Evolutionary conservation across 2,329 filamentous ascomycete species (phyloP).

Genomic region (Madurella fahalii): DNA sequence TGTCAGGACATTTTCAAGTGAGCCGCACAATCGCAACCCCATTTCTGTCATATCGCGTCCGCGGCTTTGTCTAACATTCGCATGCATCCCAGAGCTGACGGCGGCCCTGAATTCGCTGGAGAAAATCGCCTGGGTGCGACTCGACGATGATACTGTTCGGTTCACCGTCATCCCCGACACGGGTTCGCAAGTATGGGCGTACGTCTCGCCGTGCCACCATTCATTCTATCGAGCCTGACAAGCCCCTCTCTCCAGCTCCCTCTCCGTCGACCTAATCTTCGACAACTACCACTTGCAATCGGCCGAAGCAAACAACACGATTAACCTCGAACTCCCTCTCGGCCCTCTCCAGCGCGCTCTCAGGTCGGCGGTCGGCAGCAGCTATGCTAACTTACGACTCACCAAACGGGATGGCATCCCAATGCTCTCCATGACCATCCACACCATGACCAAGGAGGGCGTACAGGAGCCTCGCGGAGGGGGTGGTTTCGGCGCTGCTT

Average conservation of each 20-base stretch:
- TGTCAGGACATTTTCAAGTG: constrained; percentile 63
- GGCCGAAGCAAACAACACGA: constrained; percentile 75
- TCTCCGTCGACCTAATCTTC: constrained; percentile 79
- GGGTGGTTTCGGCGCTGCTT: constrained; percentile 27
- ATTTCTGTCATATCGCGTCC: not conserved
- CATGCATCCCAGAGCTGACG: constrained; percentile 51
- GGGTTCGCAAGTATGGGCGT: constrained; percentile 96
- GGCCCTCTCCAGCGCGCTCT: constrained; percentile 84
- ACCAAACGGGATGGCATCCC: constrained; percentile 90
- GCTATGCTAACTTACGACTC: constrained; percentile 77
- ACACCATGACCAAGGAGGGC: constrained; percentile 61
- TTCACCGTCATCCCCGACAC: constrained; percentile 95
- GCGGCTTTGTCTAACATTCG: not conserved
- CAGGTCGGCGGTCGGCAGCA: constrained; percentile 77
- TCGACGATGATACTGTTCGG: constrained; percentile 81
- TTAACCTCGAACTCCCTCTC: constrained; percentile 95
- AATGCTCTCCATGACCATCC: constrained; percentile 84
- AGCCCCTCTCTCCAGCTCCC: constrained; percentile 40
- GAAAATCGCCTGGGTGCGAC: constrained; percentile 84
- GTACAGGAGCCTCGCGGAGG: constrained; percentile 32
- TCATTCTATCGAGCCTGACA: constrained; percentile 25
- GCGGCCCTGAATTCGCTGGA: constrained; percentile 64
- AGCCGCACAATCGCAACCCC: constrained; percentile 18
- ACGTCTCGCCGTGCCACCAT: constrained; percentile 36
- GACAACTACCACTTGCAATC: constrained; percentile 81